These are phyloP conservation scores for Phylloporus arenicola DNA, from an alignment of 768 basidiomycete species.

Conservation along the genomic window DNA sequence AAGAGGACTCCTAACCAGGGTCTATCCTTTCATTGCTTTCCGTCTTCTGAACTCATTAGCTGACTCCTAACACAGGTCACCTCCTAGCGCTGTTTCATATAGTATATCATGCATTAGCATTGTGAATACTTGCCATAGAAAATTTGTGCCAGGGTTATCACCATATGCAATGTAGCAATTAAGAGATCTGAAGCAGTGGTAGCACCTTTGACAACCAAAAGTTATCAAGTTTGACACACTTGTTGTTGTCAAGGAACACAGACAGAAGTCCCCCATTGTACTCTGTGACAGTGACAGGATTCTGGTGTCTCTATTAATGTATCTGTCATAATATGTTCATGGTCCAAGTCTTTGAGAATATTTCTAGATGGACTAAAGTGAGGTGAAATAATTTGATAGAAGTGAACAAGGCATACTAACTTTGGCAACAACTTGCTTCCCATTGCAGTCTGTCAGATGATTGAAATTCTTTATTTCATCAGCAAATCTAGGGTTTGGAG, in stretches of 20 bases:
- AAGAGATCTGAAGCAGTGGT: too few species aligned
- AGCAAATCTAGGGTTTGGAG: too few species aligned
- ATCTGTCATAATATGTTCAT: conserved; percentile 89
- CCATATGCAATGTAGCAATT: too few species aligned
- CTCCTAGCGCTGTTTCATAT: too few species aligned
- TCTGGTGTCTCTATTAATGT: conserved; percentile 84
- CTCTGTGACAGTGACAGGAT: conserved; percentile 97
- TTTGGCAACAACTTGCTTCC: conserved; percentile 95
- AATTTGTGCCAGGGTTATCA: too few species aligned
- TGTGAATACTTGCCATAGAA: too few species aligned
- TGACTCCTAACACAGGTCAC: too few species aligned
- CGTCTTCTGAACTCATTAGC: too few species aligned
- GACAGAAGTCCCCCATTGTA: conserved; percentile 49
- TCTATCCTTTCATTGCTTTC: too few species aligned
- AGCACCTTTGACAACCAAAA: conserved; percentile 96
- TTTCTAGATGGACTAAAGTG: conserved; percentile 48
- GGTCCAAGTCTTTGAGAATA: conserved; percentile 91
- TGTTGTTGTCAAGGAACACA: conserved; percentile 87
- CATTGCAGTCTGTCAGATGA: conserved; percentile 91
- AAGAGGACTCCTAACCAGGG: too few species aligned
- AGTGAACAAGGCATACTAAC: conserved; percentile 61
- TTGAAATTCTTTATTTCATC: conserved; percentile 31
- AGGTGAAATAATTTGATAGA: not conserved
- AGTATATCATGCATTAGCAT: too few species aligned
- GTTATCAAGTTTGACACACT: conserved; percentile 90